Base-by-base conservation (phyloP, 495 filamentous ascomycete genomes). In the Alectoria sarmentosa region DNA sequence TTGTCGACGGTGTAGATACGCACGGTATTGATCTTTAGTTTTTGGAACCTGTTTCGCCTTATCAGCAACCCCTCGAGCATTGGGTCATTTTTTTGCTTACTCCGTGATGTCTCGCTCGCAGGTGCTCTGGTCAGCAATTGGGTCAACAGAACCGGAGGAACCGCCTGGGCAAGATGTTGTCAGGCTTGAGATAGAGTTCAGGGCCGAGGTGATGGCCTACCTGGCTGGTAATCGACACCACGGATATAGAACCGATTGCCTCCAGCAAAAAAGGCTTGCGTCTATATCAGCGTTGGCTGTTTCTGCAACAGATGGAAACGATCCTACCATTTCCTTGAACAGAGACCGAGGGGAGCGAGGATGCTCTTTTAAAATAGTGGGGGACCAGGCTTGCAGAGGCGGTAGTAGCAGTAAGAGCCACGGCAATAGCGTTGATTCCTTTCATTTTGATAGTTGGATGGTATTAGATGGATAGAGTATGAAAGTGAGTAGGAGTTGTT, bases 1-100 rank as follows among this genome's bases (percentile, higher is more conserved):
- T 96, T 96, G 76, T 97, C 92, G 59, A 93, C 86, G 0, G 90
- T 92, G 82, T 97, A 97, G 65, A 96, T 86, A 74, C 92, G 91
- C 67, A 97, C 82, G 46, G 91, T 91, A 80, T 97, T 97, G 73
- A 96, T 79, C 55, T 91, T 91, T 13, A 97, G 79, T 67, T 91
- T 83, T 75, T 88, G 82, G 84, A 96, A 96, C 67, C 67, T 69
- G 23, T 32, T n/a, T 26, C 19, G 30, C 26, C 37, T 61, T 11
- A 46, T 34, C 15, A 13, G 21, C 46, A 23, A n/a, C 2, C 26
- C 19, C 38, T 21, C 26, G 21, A 21, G 10, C 0, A 30, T 19
- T 8, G 19, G 0, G 37, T 36, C 13, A 49, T 11, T 30, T 0
- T 23, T 36, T 19, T 30, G n/a, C 67, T 58, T 61, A 69, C 62